phyloP scores from a whole-genome alignment of 2,329 filamentous ascomycete species.

The Botrytis cinerea region DNA sequence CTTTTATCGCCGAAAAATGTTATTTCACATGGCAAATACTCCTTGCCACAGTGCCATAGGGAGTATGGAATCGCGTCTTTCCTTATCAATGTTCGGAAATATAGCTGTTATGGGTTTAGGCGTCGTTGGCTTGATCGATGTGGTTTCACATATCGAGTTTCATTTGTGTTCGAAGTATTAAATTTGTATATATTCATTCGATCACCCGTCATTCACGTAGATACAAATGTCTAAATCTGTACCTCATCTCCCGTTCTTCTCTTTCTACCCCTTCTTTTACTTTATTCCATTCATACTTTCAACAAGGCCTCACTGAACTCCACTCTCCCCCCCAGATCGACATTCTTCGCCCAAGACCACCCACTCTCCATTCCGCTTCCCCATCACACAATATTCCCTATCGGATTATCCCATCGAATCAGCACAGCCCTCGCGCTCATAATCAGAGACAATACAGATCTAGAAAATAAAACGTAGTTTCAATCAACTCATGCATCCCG shows the following conservation, averaged over 20 bases:
- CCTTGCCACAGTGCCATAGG: neutral
- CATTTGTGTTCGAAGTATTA: neutral
- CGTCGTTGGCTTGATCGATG: neutral
- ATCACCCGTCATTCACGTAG: neutral
- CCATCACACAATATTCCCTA: neutral
- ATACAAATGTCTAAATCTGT: neutral
- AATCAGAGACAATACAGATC: neutral
- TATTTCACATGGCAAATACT: neutral
- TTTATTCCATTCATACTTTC: neutral
- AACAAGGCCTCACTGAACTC: neutral
- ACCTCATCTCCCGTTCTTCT: neutral
- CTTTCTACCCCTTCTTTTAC: neutral
- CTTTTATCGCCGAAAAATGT: neutral
- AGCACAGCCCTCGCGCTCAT: neutral
- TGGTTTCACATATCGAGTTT: neutral
- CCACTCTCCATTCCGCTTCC: neutral
- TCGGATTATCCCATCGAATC: neutral
- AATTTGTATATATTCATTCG: neutral
- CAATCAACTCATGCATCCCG: neutral
- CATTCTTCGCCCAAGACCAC: neutral
- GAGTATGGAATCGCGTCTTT: neutral
- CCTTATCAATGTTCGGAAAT: neutral
- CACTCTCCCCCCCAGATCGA: neutral
- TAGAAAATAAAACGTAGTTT: neutral
- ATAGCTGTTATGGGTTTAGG: neutral